Conservation (phyloP, 257 asterid species). For the Datura wrightii region DNA sequence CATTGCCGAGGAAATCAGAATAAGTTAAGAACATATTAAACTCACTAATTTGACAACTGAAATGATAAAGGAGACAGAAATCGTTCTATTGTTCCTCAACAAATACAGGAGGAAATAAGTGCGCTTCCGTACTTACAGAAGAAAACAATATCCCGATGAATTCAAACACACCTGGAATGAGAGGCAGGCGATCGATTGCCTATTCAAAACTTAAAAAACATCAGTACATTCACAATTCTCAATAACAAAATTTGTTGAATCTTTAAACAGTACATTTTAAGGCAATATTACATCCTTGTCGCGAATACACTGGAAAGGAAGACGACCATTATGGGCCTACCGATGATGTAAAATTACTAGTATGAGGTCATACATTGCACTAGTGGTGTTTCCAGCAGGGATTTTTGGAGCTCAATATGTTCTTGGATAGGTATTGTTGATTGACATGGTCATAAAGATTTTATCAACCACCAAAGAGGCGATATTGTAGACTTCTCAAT, state of each 20-base stretch:
- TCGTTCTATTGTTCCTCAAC: neutral
- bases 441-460: neutral
- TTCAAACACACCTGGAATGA: constrained; percentile 76
- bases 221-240: constrained; percentile 27
- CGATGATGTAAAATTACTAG: neutral
- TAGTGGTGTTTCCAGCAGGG: neutral
- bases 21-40: neutral
- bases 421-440: constrained; percentile 1
- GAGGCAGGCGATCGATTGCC: constrained; percentile 83
- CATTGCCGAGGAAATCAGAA: constrained; percentile 25
- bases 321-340: neutral
- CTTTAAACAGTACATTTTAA: constrained; percentile 11
- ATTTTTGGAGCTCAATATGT: neutral
- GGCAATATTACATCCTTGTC: neutral
- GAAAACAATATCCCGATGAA: constrained; percentile 77
- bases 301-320: neutral
- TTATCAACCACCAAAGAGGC: neutral
- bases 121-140: constrained; percentile 58
- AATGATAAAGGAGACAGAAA: constrained; percentile 17
- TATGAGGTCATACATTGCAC: constrained; percentile 4
- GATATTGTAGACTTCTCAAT: neutral
- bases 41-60: neutral
- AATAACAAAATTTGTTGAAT: constrained; percentile 28
- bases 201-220: constrained; percentile 38
- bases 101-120: neutral